These are phyloP conservation scores for Apiotrichum porosum DNA, from an alignment of 1,284 basidiomycete species.

Conservation along the genomic window DNA sequence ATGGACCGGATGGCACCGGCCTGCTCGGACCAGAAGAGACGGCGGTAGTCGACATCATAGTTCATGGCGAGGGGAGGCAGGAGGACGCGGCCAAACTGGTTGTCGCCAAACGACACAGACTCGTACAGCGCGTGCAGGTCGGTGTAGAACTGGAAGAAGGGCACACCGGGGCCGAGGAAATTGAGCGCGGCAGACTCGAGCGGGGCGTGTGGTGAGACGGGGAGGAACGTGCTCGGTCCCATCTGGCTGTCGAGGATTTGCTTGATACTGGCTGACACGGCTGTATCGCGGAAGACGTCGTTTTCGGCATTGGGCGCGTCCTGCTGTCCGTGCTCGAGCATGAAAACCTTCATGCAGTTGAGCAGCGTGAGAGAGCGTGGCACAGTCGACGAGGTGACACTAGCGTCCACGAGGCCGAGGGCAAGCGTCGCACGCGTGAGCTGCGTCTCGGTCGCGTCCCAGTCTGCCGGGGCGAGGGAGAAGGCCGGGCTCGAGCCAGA, in stretches of 20 bases:
- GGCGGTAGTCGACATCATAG: conserved; percentile 79
- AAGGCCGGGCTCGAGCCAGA: conserved; percentile 72
- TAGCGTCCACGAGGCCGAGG: conserved; percentile 46
- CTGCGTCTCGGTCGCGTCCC: conserved; percentile 76
- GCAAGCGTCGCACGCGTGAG: conserved; percentile 65
- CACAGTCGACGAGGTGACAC: background rate
- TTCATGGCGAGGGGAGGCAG: conserved; percentile 63
- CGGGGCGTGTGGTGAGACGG: conserved; percentile 18
- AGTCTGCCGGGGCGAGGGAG: conserved; percentile 60
- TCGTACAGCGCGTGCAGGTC: conserved; percentile 87
- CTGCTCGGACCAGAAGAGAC: conserved; percentile 75
- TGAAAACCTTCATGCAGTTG: conserved; percentile 85
- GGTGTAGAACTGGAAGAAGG: conserved; percentile 92
- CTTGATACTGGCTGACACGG: conserved; percentile 59
- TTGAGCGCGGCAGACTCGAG: conserved; percentile 60
- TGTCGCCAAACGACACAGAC: conserved; percentile 80
- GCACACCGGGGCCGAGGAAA: conserved; percentile 60
- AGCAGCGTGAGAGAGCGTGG: conserved; percentile 53
- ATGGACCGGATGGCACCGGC: conserved; percentile 58
- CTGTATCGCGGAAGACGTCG: conserved; percentile 51
- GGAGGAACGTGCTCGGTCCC: background rate
- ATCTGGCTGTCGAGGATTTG: conserved; percentile 54
- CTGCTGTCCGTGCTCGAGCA: conserved; percentile 69
- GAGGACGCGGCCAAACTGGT: conserved; percentile 69
- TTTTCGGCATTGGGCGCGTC: conserved; percentile 50